phyloP scores from a whole-genome alignment of 2,329 filamentous ascomycete genomes.

The Aspergillus melleus region DNA sequence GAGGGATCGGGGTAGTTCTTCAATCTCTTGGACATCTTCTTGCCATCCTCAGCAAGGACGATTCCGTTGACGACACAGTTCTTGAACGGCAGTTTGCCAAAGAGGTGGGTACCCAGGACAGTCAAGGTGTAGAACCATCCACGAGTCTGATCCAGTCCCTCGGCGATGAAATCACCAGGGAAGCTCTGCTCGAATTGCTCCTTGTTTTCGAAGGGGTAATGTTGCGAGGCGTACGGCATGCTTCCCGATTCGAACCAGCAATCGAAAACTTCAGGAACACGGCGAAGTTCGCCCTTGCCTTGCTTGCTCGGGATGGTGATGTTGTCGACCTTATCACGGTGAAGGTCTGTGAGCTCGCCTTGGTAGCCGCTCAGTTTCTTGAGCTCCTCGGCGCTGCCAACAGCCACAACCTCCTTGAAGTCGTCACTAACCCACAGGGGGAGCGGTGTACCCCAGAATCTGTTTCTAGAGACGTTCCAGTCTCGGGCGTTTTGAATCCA shows the following conservation, averaged over 20 bases:
- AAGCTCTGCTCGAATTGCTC: conserved; percentile 78
- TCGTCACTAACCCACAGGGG: conserved; percentile 92
- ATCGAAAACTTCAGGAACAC: conserved; percentile 88
- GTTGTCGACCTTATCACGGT: conserved; percentile 88
- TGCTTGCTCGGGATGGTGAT: conserved; percentile 91
- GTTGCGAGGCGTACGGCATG: conserved; percentile 89
- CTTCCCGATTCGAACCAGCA: conserved; percentile 97
- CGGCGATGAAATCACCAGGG: conserved; percentile 91
- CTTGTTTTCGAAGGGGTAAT: conserved; percentile 89
- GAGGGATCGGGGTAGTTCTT: conserved; percentile 94
- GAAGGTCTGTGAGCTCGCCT: conserved; percentile 80
- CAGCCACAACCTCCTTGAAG: conserved; percentile 78
- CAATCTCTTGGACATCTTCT: conserved; percentile 97
- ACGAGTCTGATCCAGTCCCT: conserved; percentile 88
- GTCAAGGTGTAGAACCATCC: conserved; percentile 97
- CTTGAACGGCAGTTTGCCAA: conserved; percentile 81
- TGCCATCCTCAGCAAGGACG: conserved; percentile 89
- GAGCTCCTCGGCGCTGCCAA: conserved; percentile 82
- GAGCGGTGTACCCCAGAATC: conserved; percentile 94
- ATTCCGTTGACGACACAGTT: conserved; percentile 97
- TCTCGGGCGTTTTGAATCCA: conserved; percentile 91
- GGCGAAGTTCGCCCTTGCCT: conserved; percentile 78
- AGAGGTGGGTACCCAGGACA: conserved; percentile 84
- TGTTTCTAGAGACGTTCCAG: conserved; percentile 92
- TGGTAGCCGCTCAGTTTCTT: conserved; percentile 82